Conservation (phyloP, 805 yeast species). For the Maudiozyma serrabonitensis region DNA sequence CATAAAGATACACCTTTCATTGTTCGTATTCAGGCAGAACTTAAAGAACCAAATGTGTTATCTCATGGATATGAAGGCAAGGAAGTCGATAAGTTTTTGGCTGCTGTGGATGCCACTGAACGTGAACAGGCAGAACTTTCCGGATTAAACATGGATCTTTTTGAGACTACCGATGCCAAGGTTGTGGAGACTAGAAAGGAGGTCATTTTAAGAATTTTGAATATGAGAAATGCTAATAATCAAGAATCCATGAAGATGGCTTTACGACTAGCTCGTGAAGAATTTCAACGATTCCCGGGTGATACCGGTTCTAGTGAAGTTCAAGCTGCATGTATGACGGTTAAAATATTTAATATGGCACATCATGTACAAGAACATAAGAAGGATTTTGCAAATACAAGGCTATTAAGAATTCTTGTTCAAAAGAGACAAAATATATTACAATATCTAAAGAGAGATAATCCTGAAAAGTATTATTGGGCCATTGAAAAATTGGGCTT, state of each 20-base stretch:
- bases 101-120: constrained; percentile 37
- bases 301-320: constrained; percentile 95
- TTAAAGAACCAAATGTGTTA: constrained; percentile 56
- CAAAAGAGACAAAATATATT: constrained; percentile 81
- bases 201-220: constrained; percentile 60
- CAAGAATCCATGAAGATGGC: constrained; percentile 50
- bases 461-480: constrained; percentile 78
- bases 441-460: constrained; percentile 68
- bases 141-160: constrained; percentile 17
- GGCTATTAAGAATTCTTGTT: constrained; percentile 69
- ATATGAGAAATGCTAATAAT: constrained; percentile 59
- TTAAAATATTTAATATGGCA: constrained; percentile 67
- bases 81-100: constrained; percentile 67
- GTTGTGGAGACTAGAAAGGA: constrained; percentile 53
- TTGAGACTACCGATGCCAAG: constrained; percentile 20
- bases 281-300: constrained; percentile 75
- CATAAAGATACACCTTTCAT: constrained; percentile 56
- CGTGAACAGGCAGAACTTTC: constrained; percentile 19
- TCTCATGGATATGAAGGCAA: constrained; percentile 47
- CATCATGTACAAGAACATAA: constrained; percentile 59
- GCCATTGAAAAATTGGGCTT: constrained; percentile 81
- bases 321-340: constrained; percentile 85
- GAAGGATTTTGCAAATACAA: constrained; percentile 63
- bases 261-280: constrained; percentile 56
- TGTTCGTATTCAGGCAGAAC: constrained; percentile 52